Evolutionary conservation across 345 rosid species (phyloP).

Genomic region (Citrus cavaleriei): DNA sequence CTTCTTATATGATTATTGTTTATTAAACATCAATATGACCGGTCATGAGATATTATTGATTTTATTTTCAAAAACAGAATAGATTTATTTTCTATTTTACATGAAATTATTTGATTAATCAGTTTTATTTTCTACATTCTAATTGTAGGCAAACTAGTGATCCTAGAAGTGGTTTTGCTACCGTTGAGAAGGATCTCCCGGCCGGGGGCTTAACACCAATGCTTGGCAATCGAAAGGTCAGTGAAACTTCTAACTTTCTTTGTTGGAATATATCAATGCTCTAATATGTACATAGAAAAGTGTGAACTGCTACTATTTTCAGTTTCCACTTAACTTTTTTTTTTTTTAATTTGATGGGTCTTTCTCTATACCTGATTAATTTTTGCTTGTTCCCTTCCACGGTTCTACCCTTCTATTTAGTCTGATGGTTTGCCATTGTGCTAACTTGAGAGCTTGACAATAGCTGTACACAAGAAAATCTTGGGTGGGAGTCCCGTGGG

Average conservation of each 20-base stretch:
- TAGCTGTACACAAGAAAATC: neutral
- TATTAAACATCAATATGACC: neutral
- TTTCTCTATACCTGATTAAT: neutral
- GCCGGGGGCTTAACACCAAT: slow-evolving; percentile 78
- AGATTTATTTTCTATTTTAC: neutral
- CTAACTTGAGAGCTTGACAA: neutral
- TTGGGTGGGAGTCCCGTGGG: too few relatives aligned
- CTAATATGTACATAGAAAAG: neutral
- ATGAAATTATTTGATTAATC: neutral
- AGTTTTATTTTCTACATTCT: neutral
- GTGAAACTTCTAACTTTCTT: slow-evolving; percentile 9
- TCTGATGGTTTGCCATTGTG: neutral
- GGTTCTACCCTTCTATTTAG: neutral
- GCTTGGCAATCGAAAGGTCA: slow-evolving; percentile 93
- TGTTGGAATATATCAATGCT: neutral
- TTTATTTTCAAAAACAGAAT: neutral
- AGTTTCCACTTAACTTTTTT: neutral
- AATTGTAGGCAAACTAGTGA: slow-evolving; percentile 79
- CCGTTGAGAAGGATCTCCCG: slow-evolving; percentile 80
- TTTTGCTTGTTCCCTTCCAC: neutral
- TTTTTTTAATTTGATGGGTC: too few relatives aligned
- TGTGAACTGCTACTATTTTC: neutral
- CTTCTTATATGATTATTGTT: too few relatives aligned
- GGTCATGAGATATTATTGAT: neutral
- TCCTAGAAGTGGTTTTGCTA: slow-evolving; percentile 81